phyloP scores from a whole-genome alignment of 768 basidiomycete genomes.

The Suillus discolor region DNA sequence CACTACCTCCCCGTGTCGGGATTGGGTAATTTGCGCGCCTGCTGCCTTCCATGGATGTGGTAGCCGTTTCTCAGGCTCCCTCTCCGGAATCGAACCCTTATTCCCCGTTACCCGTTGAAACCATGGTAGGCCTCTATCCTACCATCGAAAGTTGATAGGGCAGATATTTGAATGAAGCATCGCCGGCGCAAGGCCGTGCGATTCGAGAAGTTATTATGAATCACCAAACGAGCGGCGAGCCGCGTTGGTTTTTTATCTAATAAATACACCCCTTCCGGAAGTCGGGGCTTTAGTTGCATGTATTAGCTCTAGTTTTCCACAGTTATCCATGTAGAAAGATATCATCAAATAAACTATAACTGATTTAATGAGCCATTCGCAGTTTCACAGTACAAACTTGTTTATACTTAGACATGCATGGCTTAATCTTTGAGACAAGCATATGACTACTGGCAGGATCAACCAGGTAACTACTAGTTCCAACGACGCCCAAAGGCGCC shows the following conservation, averaged over 20 bases:
- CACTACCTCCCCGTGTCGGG: conserved; percentile 43
- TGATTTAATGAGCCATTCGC: conserved; percentile 85
- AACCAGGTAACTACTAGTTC: too few species aligned
- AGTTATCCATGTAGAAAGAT: conserved; percentile 77
- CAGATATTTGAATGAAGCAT: conserved; percentile 41
- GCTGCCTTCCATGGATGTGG: conserved; percentile 41
- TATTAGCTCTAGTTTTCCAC: conserved; percentile 80
- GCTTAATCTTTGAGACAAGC: conserved; percentile 85
- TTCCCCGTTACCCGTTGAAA: conserved; percentile 80
- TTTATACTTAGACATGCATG: conserved; percentile 81
- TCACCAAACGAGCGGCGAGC: too few species aligned
- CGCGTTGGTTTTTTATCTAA: too few species aligned
- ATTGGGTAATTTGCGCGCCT: conserved; percentile 42
- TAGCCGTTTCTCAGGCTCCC: conserved; percentile 38
- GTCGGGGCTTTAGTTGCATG: conserved; percentile 48
- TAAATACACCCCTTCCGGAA: too few species aligned
- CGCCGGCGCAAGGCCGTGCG: too few species aligned
- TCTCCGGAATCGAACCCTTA: conserved; percentile 50
- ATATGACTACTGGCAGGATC: too few species aligned
- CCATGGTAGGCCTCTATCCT: conserved; percentile 77
- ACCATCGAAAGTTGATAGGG: conserved; percentile 50
- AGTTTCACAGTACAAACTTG: conserved; percentile 72
- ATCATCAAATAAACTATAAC: conserved; percentile 76
- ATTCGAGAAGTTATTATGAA: too few species aligned
- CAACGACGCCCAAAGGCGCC: too few species aligned